These are phyloP conservation scores for Fusarium zealandicum DNA, from an alignment of 2,329 filamentous ascomycete species.

Conservation along the genomic window DNA sequence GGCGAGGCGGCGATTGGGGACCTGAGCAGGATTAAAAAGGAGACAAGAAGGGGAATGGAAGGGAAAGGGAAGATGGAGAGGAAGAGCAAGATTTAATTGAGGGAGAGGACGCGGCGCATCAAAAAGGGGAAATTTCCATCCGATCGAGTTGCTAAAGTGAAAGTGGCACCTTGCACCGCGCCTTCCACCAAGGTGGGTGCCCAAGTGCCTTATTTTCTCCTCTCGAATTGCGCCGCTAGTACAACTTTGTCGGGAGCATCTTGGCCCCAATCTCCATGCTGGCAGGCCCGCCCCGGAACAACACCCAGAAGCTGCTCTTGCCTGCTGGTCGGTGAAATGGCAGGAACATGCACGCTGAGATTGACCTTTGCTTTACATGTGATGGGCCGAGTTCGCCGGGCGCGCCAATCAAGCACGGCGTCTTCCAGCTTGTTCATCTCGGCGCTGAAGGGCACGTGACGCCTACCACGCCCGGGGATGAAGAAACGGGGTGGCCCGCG, in stretches of 20 bases:
- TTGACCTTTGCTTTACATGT: slow-evolving; percentile 41
- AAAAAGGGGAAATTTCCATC: slow-evolving; percentile 51
- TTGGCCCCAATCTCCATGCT: slow-evolving; percentile 33
- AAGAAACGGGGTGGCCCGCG: slow-evolving; percentile 11
- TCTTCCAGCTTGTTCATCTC: slow-evolving; percentile 1
- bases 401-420: slow-evolving; percentile 32
- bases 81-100: slow-evolving; percentile 37
- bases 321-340: neutral
- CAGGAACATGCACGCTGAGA: slow-evolving; percentile 30
- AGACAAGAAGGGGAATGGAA: slow-evolving; percentile 37
- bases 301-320: neutral
- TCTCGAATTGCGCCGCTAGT: slow-evolving; percentile 33
- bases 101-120: slow-evolving; percentile 38
- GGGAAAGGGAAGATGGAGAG: slow-evolving; percentile 43
- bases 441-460: slow-evolving; percentile 28
- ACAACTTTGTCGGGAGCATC: slow-evolving; percentile 29
- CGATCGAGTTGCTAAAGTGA: slow-evolving; percentile 35
- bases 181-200: slow-evolving; percentile 20
- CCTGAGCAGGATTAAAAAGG: slow-evolving; percentile 36
- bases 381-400: slow-evolving; percentile 40
- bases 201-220: neutral
- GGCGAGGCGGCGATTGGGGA: slow-evolving; percentile 31
- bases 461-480: no score
- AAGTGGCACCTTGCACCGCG: slow-evolving; percentile 38
- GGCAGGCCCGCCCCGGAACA: slow-evolving; percentile 22